Evolutionary conservation across 192 early-diverging fungal species (phyloP), one percentile per base, ranked within the genome.

Genomic region (Coemansia sp.): DNA sequence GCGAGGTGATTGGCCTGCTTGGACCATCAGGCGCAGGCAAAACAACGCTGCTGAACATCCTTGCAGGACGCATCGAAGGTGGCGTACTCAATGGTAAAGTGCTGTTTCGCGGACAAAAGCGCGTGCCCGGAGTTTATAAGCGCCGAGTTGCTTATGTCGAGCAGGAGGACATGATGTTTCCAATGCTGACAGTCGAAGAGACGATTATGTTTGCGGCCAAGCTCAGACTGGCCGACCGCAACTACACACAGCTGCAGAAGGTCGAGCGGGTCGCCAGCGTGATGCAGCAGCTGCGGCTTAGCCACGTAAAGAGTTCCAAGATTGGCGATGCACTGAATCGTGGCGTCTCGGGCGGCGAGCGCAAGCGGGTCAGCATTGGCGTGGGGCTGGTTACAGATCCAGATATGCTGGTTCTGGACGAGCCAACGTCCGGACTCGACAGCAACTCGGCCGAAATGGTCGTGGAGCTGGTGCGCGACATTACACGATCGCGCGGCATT

Each of bases 391-490:
- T 98, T 11, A 95, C 94, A 0, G 88, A 88, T 5, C 94, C 94
- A 0, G 88, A 88, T n/a, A 92, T 98, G 59, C 75, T 98, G 53
- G 94, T 96, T 62, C 68, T 98, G 65, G 91, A 92, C 51, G 91
- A 93, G 69, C 90, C 91, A 14, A 93, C 91, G 0, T 87, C 84
- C 26, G 93, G 93, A 5, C 78, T 97, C 37, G 95, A 97, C 71
- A 83, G 93, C 31, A 96, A 90, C 79, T 95, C 94, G 63, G 95
- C 95, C 1, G 91, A 90, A 64, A 97, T 93, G 81, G 95, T 97
- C 0, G 87, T 97, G n/a, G 93, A 96, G 75, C 89, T 86, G 25
- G 84, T 96, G 26, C 89, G 90, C 8, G 85, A 85, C 4, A 71
- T 97, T 57, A 93, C 93, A 1, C 67, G 85, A 23, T 83, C 81